Conservation (phyloP, 2,329 filamentous ascomycete genomes). For the Colletotrichum abscissum region DNA sequence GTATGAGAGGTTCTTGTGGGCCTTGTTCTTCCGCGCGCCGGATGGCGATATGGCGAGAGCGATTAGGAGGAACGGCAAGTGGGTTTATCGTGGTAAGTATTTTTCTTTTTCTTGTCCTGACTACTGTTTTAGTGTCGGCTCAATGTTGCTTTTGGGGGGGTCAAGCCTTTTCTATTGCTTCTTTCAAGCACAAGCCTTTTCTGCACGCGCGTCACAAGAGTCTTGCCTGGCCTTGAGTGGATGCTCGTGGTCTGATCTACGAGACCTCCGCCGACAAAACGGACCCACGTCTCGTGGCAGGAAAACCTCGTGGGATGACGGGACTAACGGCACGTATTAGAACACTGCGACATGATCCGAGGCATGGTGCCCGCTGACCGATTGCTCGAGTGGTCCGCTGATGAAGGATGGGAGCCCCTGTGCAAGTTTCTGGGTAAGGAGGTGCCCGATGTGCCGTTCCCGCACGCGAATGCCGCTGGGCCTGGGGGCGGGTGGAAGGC, state of each 20-base stretch:
- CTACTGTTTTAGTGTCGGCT: no score
- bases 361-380: conserved; percentile 42
- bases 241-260: no score
- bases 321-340: conserved; percentile 22
- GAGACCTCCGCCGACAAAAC: no score
- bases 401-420: conserved; percentile 54
- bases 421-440: conserved; percentile 52
- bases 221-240: no score
- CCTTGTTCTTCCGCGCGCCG: conserved; percentile 42
- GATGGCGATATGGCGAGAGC: conserved; percentile 43
- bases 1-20: conserved; percentile 44
- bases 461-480: conserved; percentile 43
- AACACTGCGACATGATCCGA: conserved; percentile 47
- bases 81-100: conserved; percentile 38
- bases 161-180: neutral
- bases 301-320: neutral
- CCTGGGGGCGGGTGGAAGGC: conserved; percentile 23
- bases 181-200: neutral
- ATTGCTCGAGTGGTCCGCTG: conserved; percentile 49
- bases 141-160: neutral
- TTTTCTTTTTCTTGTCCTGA: neutral
- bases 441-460: conserved; percentile 47
- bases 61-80: conserved; percentile 42
- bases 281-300: no score
- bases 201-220: neutral